Evolutionary conservation across 2,329 filamentous ascomycete genomes (phyloP).

Genomic region (Trichoderma simmonsii): DNA sequence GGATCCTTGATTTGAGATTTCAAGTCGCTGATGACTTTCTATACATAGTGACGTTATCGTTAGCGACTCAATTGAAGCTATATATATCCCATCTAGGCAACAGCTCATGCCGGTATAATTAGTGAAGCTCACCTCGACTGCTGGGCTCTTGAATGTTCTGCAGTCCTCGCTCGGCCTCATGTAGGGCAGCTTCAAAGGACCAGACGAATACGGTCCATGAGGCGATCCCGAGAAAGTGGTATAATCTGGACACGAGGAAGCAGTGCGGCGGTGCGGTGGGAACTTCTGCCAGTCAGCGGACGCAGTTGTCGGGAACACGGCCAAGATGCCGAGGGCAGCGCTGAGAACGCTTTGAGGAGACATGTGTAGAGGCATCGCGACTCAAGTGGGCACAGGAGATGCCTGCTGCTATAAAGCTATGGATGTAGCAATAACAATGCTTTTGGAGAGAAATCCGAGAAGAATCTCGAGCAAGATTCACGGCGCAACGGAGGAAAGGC

Average conservation of each 20-base stretch:
- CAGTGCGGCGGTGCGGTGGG: slow-evolving; percentile 19
- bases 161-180: slow-evolving; percentile 29
- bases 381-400: neutral
- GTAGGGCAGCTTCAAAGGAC: slow-evolving; percentile 25
- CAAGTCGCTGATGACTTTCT: slow-evolving; percentile 35
- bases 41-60: neutral
- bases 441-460: neutral
- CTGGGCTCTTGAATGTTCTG: slow-evolving; percentile 28
- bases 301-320: slow-evolving; percentile 3
- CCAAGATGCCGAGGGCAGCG: slow-evolving; percentile 12
- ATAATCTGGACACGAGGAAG: slow-evolving; percentile 28
- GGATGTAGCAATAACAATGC: neutral
- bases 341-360: slow-evolving; percentile 1
- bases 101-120: too few relatives aligned
- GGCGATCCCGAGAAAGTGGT: slow-evolving; percentile 23
- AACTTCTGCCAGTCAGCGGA: slow-evolving; percentile 15
- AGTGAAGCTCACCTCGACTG: slow-evolving; percentile 25
- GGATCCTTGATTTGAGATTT: slow-evolving; percentile 42
- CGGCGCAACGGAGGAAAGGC: neutral
- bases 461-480: neutral
- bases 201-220: slow-evolving; percentile 25
- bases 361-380: slow-evolving; percentile 3
- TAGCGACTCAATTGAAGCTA: neutral
- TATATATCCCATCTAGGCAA: neutral
- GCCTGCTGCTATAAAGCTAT: neutral